Evolutionary conservation across 305 asterid species (phyloP).

Genomic region (Fraxinus floribunda): DNA sequence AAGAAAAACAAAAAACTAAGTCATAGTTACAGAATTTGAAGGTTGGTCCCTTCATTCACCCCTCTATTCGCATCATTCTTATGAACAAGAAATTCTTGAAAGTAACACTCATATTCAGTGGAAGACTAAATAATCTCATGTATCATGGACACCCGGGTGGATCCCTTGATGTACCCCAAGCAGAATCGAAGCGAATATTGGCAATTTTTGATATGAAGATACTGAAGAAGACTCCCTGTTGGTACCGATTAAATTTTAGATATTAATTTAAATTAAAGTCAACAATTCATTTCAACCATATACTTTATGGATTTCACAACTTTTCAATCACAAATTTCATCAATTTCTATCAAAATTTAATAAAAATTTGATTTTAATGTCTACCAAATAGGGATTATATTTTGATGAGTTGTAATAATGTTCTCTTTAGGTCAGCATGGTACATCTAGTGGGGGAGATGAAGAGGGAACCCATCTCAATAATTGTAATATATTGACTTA

Average conservation of each 20-base stretch:
- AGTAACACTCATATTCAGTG: background rate
- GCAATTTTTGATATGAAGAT: conserved; percentile 32
- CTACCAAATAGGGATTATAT: background rate
- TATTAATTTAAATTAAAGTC: too few relatives aligned
- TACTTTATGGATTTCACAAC: too few relatives aligned
- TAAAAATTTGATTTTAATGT: too few relatives aligned
- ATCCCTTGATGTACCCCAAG: too few relatives aligned
- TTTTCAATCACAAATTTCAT: too few relatives aligned
- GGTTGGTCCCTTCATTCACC: background rate
- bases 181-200: conserved; percentile 14
- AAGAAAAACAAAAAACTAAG: background rate
- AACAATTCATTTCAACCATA: too few relatives aligned
- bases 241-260: too few relatives aligned
- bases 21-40: background rate
- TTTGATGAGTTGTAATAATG: conserved; percentile 24
- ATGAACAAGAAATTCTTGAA: background rate
- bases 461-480: conserved; percentile 31
- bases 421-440: conserved; percentile 4
- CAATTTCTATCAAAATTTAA: too few relatives aligned
- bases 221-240: conserved; percentile 19
- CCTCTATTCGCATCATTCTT: background rate
- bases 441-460: conserved; percentile 27
- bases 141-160: background rate
- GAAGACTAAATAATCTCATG: background rate
- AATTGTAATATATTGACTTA: conserved; percentile 17